Percentiles rank a stretch among this genome's conserved stretches.
Conservation (phyloP, 441 rosid genomes). For the Eugenia klotzschiana region DNA sequence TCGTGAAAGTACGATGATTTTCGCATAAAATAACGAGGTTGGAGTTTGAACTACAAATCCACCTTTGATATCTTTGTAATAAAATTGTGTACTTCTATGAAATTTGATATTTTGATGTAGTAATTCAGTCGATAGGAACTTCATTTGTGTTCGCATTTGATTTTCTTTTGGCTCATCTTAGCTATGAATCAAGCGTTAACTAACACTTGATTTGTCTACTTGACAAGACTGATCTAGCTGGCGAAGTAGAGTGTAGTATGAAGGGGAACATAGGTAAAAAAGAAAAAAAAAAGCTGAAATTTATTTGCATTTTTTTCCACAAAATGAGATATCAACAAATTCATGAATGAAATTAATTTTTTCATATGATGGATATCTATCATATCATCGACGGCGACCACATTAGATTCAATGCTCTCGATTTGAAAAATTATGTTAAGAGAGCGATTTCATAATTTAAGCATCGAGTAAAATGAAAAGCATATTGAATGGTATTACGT, state of each 20-base stretch:
- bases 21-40: not conserved
- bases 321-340: not conserved
- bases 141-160: not conserved
- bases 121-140: not conserved
- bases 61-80: not conserved
- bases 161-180: not conserved
- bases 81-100: not conserved
- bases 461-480: rapidly evolving
- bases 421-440: no score
- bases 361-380: rapidly evolving
- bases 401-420: no score
- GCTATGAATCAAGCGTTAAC: not conserved
- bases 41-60: not conserved
- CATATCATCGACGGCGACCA: no score
- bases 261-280: not conserved
- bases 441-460: not conserved
- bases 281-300: not conserved
- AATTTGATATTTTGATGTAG: not conserved
- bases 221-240: not conserved
- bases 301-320: not conserved
- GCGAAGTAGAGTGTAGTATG: not conserved
- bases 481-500: not conserved
- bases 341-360: not conserved
- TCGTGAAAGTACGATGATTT: not conserved
- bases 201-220: not conserved